Conservation (phyloP, 768 basidiomycete genomes). For the Rhodotorula graminis region DNA sequence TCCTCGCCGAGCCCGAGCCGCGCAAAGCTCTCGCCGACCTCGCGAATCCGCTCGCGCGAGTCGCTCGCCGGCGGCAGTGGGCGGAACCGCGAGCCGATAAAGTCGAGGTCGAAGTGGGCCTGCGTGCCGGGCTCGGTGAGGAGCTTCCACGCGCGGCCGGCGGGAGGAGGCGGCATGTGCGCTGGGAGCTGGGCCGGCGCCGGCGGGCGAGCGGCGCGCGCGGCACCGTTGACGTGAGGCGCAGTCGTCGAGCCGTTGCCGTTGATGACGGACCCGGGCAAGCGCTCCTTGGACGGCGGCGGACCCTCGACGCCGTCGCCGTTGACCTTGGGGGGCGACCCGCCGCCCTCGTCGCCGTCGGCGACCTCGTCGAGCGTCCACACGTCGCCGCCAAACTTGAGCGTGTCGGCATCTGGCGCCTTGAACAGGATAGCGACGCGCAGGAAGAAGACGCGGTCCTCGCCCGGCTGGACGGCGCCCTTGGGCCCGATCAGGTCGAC, state of each 20-base stretch:
- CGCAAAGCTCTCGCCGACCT: background rate
- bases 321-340: too few species aligned
- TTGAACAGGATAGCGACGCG: conserved; percentile 14
- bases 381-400: conserved; percentile 5
- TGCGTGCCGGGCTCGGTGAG: conserved; percentile 63
- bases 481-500: background rate
- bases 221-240: background rate
- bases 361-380: conserved; percentile 10
- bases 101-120: conserved; percentile 61
- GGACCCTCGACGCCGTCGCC: too few species aligned
- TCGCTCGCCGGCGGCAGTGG: conserved; percentile 47
- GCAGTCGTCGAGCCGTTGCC: conserved; percentile 36
- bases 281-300: too few species aligned
- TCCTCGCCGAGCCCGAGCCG: too few species aligned
- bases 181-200: conserved; percentile 42
- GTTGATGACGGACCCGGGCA: background rate
- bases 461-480: background rate
- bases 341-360: background rate
- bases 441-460: conserved; percentile 10
- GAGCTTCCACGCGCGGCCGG: conserved; percentile 64
- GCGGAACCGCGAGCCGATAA: conserved; percentile 77
- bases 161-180: conserved; percentile 61
- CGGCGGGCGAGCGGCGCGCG: background rate
- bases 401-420: background rate
- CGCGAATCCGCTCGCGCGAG: background rate